These are phyloP conservation scores for Bromus sterilis DNA, from an alignment of 176 grass and related monocot genomes.

Conservation along the genomic window DNA sequence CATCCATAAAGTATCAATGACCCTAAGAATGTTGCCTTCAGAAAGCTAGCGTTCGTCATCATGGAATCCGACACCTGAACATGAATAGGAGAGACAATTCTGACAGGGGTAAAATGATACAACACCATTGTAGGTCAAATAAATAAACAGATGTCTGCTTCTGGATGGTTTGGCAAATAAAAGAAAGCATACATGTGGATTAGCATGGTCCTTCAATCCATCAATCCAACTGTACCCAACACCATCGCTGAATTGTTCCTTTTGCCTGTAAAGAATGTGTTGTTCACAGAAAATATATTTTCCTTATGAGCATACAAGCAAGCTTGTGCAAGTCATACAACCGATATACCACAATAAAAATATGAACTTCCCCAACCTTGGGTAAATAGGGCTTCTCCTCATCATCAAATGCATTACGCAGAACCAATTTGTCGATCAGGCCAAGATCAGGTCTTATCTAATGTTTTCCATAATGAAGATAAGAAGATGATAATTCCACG, in stretches of 20 bases:
- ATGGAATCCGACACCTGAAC: slow-evolving; percentile 68
- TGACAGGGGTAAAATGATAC: neutral
- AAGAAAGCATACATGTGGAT: slow-evolving; percentile 53
- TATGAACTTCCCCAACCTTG: slow-evolving; percentile 43
- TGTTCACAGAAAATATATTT: too few relatives aligned
- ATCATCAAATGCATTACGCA: too few relatives aligned
- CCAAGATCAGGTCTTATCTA: slow-evolving; percentile 78
- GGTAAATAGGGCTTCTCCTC: slow-evolving; percentile 83
- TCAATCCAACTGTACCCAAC: too few relatives aligned
- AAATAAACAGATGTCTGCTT: neutral
- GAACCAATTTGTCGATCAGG: slow-evolving; percentile 89
- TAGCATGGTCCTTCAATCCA: slow-evolving; percentile 77
- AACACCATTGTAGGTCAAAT: neutral
- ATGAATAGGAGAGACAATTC: slow-evolving; percentile 10
- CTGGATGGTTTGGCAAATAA: slow-evolving; percentile 8
- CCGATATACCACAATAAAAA: neutral
- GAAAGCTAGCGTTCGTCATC: too few relatives aligned
- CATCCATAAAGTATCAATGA: too few relatives aligned
- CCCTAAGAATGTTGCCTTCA: too few relatives aligned
- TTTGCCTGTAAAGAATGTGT: too few relatives aligned
- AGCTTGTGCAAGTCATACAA: neutral
- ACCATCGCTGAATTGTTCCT: too few relatives aligned
- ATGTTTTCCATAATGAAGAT: slow-evolving; percentile 9
- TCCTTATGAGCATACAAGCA: too few relatives aligned
- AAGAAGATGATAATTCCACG: too few relatives aligned